Evolutionary conservation across 2,329 filamentous ascomycete genomes (phyloP).

Genomic region (Colletotrichum gloeosporioides): DNA sequence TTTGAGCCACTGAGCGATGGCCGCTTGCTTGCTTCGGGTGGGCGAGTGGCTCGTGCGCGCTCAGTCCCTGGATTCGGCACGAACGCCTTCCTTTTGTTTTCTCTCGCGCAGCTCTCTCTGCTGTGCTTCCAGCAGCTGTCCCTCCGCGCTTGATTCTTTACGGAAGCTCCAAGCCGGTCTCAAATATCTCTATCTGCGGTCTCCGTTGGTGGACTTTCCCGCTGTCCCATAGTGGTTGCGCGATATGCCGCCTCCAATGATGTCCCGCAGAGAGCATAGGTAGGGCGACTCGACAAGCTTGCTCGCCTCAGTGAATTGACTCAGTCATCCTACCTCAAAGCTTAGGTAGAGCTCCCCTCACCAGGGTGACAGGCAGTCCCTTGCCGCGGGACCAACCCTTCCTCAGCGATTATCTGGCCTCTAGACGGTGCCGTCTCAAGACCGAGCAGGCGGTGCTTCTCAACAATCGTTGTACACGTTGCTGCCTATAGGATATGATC

Average conservation of each 20-base stretch:
- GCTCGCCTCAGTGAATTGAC: neutral
- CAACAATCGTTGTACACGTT: neutral
- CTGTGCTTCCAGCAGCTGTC: neutral
- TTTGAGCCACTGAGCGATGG: slow-evolving; percentile 7
- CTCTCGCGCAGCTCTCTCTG: neutral
- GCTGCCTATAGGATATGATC: neutral
- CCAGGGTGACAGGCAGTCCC: neutral
- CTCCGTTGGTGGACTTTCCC: neutral
- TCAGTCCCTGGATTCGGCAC: slow-evolving; percentile 13
- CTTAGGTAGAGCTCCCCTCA: neutral
- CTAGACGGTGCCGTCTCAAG: neutral
- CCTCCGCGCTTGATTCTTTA: neutral
- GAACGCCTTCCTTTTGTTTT: neutral
- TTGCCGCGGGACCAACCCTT: neutral
- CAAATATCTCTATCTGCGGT: neutral
- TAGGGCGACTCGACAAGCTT: neutral
- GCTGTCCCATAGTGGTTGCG: neutral
- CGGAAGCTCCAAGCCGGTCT: neutral
- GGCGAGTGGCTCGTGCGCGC: slow-evolving; percentile 6
- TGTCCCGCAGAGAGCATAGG: neutral
- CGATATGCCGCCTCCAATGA: neutral
- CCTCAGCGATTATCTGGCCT: neutral
- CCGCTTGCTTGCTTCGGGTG: neutral
- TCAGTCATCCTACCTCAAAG: neutral
- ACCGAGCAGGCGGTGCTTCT: neutral